phyloP scores from a whole-genome alignment of 129 eudicot species.

The Centrapalus pauciflorus region DNA sequence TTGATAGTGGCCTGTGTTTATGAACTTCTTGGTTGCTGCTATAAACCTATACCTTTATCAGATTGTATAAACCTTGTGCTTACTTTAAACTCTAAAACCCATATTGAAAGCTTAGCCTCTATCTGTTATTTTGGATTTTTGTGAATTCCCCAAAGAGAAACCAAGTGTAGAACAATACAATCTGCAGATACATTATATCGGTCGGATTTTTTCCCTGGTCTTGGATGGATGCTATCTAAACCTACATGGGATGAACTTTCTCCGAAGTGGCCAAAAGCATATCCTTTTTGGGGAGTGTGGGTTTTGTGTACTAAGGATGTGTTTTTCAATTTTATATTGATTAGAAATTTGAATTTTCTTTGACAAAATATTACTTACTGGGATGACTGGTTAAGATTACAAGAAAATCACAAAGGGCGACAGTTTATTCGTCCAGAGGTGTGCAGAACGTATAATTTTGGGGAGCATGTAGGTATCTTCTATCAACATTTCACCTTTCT shows the following conservation, averaged over 20 bases:
- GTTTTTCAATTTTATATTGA: slow-evolving; percentile 15
- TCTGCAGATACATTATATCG: slow-evolving; percentile 89
- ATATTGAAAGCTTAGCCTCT: background rate
- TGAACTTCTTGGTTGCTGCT: too few relatives aligned
- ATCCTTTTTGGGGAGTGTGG: too few relatives aligned
- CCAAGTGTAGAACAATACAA: background rate
- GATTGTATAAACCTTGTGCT: background rate
- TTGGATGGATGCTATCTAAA: slow-evolving; percentile 96
- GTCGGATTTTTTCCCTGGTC: slow-evolving; percentile 97
- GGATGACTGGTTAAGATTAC: slow-evolving; percentile 96
- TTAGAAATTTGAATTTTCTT: slow-evolving; percentile 35
- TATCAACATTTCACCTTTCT: too few relatives aligned
- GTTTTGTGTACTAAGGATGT: too few relatives aligned
- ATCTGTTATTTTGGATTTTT: background rate
- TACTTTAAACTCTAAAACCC: background rate
- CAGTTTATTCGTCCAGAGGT: slow-evolving; percentile 96
- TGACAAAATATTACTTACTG: slow-evolving; percentile 83
- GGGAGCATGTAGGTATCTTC: slow-evolving; percentile 81
- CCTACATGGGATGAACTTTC: slow-evolving; percentile 92
- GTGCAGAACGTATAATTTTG: slow-evolving; percentile 95
- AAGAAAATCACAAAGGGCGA: slow-evolving; percentile 84
- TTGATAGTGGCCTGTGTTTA: too few relatives aligned
- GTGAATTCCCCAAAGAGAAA: slow-evolving; percentile 1
- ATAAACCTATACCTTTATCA: too few relatives aligned
- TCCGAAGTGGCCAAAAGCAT: slow-evolving; percentile 99